These are phyloP conservation scores for Santalum album DNA, from an alignment of 164 flowering plant species.

Conservation along the genomic window DNA sequence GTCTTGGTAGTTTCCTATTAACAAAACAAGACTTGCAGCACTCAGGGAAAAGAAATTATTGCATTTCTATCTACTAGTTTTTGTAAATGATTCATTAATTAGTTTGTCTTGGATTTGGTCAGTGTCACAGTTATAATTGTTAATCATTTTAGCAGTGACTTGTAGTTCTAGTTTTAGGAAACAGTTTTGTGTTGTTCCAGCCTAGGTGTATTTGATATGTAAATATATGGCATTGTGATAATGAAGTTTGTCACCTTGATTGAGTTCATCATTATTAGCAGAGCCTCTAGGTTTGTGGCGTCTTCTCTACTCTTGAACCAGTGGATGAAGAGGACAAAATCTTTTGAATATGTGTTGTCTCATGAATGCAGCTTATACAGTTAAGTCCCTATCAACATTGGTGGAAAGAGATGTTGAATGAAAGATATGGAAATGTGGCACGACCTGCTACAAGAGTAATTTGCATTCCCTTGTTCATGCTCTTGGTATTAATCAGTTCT, in stretches of 20 bases:
- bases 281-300: conserved; percentile 10
- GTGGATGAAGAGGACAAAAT: conserved; percentile 36
- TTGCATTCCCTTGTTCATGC: conserved; percentile 93
- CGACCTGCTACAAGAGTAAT: conserved; percentile 86
- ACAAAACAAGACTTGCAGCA: no score
- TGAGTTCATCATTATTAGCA: conserved; percentile 1
- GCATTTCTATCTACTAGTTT: no score
- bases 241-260: conserved; percentile 3
- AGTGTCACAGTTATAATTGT: no score
- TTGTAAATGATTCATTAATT: no score
- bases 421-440: conserved; percentile 76
- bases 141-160: no score
- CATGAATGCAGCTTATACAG: conserved; percentile 80
- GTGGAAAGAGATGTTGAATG: conserved; percentile 83
- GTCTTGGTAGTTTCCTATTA: no score
- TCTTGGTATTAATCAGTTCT: conserved; percentile 98
- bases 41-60: no score
- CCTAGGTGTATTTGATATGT: no score
- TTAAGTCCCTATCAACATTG: conserved; percentile 57
- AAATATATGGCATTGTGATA: neutral
- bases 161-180: no score
- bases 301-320: conserved; percentile 23
- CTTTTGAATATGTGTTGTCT: conserved; percentile 71
- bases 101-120: no score
- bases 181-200: no score